Base-by-base conservation (phyloP, 345 rosid species). In the Camelina hispida region DNA sequence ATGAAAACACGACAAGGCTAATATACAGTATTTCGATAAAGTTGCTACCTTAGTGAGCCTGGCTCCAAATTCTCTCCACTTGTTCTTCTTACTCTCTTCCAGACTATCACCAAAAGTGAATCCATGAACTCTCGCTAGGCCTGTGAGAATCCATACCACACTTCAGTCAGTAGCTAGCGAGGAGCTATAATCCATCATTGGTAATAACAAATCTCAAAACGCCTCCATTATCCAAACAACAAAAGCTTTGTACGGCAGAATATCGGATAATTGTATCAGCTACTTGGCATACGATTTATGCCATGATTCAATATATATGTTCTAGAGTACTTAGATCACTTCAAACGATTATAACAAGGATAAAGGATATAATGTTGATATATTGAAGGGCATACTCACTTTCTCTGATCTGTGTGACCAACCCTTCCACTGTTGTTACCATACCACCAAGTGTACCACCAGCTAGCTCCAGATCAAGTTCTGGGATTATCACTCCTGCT, bases 81-180 rank as follows among this genome's bases (percentile, higher is more conserved):
- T 91, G 74, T 63, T 77, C 79, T 46, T 85, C 81, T 84, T 90
- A 54, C 52, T 18, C 61, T 87, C 96, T 18, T 84, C 93, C 62
- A 89, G 76, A 82, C 98, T 94, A 66, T 94, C 97, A 67, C 98
- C 97, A 73, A 91, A 94, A 32, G 97, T 87, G 79, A 91, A 94
- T 60, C 98, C 97, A 62, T 94, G 98, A 48, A 94, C 88, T 79
- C 97, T 90, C 74, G 91, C 98, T 46, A 94, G 89, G 73, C 97
- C 98, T 94, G 85, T n/a, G 9, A 69, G 11, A 47, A 69, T 1
- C 9, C 60, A 48, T 64, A 64, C 34, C 54, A 54, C 70, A 61
- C 2, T 37, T 61, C 3, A 7, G 18, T 71, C 61, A 48, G 40
- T 60, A 47, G 16, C 47, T 43, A 15, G 4, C 43, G 47, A 18